Percentiles rank a stretch among this genome's conserved stretches.
Conservation (phyloP, 768 basidiomycete species). For the Boletus eberwhitei region DNA sequence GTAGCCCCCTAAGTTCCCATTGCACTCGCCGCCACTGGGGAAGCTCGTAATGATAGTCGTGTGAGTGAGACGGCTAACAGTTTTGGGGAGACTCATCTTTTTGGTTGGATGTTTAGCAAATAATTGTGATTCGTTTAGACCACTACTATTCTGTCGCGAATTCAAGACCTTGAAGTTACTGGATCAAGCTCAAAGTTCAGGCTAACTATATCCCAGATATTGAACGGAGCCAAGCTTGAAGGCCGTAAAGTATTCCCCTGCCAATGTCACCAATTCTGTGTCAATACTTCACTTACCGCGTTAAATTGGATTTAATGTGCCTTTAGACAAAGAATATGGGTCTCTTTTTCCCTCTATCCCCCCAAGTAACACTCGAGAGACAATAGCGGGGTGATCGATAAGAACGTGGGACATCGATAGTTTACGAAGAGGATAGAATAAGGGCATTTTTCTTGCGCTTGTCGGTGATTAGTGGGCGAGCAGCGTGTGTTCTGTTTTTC, state of each 20-base stretch:
- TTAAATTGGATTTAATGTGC: conserved; percentile 13
- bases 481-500: conserved; percentile 3
- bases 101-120: not conserved
- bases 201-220: conserved; percentile 1
- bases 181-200: conserved; percentile 9
- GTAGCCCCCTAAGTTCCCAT: not conserved
- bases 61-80: not conserved
- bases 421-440: conserved; percentile 5
- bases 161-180: conserved; percentile 3
- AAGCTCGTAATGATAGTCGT: not conserved
- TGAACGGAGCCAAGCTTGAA: not conserved
- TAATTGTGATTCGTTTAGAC: not conserved
- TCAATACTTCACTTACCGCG: not conserved
- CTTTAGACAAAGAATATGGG: conserved; percentile 5
- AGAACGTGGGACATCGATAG: conserved; percentile 28
- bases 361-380: conserved; percentile 29
- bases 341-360: conserved; percentile 14
- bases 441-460: not conserved
- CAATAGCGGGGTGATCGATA: conserved; percentile 47
- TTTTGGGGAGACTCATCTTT: not conserved
- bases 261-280: not conserved
- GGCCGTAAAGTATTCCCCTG: conserved; percentile 11
- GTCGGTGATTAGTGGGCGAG: conserved; percentile 12
- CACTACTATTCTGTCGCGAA: not conserved
- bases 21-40: not conserved